Evolutionary conservation across 441 rosid species (phyloP).

Genomic region (Gossypium schwendimanii): DNA sequence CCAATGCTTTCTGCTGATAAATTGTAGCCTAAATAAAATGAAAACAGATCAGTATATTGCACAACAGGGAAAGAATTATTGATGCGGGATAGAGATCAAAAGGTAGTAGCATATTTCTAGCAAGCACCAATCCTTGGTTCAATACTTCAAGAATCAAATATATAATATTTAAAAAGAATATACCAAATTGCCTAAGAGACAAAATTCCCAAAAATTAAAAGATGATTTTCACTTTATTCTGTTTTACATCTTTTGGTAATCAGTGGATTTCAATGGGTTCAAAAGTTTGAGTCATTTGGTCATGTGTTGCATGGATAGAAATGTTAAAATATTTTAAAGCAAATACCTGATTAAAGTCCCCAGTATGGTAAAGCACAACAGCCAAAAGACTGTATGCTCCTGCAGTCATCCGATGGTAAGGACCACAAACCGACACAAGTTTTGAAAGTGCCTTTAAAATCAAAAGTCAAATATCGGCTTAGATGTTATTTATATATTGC

Average conservation of each 20-base stretch:
- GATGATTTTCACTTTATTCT: not conserved
- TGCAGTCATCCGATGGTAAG: constrained; percentile 84
- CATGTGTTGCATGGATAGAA: constrained; percentile 3
- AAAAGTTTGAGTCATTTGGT: not conserved
- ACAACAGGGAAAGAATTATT: constrained; percentile 13
- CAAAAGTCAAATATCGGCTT: constrained; percentile 27
- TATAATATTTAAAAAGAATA: not conserved
- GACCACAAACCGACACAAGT: constrained; percentile 74
- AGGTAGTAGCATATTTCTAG: not conserved
- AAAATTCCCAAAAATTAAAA: not conserved
- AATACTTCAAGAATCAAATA: not conserved
- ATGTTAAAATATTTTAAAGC: constrained; percentile 15
- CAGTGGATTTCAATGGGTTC: not conserved
- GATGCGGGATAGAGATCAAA: not conserved
- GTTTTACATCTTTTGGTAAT: not conserved
- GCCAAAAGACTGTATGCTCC: constrained; percentile 84
- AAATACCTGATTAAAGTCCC: constrained; percentile 78
- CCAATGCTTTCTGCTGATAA: constrained; percentile 77
- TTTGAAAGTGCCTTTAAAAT: constrained; percentile 64
- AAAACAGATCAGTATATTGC: constrained; percentile 26
- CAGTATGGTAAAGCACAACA: constrained; percentile 79
- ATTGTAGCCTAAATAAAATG: constrained; percentile 60
- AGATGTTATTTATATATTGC: not conserved
- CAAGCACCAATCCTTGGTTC: not conserved
- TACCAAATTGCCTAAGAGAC: not conserved